Evolutionary conservation across 176 grass and related monocot genomes (phyloP).

Genomic region (Juncus effusus): DNA sequence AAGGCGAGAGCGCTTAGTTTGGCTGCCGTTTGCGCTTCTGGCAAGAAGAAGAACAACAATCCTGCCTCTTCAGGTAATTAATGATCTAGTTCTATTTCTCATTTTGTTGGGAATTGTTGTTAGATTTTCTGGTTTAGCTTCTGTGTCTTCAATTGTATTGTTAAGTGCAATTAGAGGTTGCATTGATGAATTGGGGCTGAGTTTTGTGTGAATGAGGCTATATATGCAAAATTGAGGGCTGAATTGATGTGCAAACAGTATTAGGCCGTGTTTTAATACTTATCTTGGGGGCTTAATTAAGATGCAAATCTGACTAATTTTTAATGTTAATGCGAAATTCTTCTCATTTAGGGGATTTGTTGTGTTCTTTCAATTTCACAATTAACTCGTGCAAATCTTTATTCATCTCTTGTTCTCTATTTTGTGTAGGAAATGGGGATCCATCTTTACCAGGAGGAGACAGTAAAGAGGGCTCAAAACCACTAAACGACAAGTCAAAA

Average conservation of each 20-base stretch:
- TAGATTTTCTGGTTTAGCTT: background rate
- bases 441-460: conserved; percentile 61
- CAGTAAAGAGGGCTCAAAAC: conserved; percentile 28
- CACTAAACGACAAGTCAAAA: conserved; percentile 40
- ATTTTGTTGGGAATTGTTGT: background rate
- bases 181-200: too few relatives aligned
- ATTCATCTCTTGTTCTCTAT: conserved; percentile 12
- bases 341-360: background rate
- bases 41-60: conserved; percentile 44
- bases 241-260: too few relatives aligned
- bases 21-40: conserved; percentile 46
- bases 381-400: too few relatives aligned
- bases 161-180: too few relatives aligned
- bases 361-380: too few relatives aligned
- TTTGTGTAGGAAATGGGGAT: conserved; percentile 52
- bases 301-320: too few relatives aligned
- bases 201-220: too few relatives aligned
- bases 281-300: background rate
- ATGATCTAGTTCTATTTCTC: background rate
- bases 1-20: conserved; percentile 27
- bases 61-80: conserved; percentile 15
- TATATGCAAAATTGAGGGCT: too few relatives aligned
- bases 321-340: too few relatives aligned
- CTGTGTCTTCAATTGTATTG: too few relatives aligned
- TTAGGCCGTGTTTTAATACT: too few relatives aligned